Evolutionary conservation across 2,329 filamentous ascomycete genomes (phyloP).

Genomic region (Domatiomyces catenatus): DNA sequence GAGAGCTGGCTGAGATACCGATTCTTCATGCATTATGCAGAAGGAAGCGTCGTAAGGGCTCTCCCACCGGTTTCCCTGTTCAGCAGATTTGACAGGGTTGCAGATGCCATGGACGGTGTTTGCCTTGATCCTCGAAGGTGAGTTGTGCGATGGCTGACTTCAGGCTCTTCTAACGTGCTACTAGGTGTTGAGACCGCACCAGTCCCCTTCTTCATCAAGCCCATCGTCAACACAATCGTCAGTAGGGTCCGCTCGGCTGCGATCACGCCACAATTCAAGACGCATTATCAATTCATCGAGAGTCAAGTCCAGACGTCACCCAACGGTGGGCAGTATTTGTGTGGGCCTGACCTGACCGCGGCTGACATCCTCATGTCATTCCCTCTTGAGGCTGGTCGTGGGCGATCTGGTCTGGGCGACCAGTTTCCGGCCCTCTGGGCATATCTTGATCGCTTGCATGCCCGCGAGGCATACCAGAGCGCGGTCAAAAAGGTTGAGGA

Average conservation of each 20-base stretch:
- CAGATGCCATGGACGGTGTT: background rate
- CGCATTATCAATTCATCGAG: slow-evolving; percentile 31
- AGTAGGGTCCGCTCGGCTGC: slow-evolving; percentile 27
- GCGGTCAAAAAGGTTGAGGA: slow-evolving; percentile 28
- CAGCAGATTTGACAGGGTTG: background rate
- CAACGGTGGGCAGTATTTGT: slow-evolving; percentile 25
- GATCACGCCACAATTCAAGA: slow-evolving; percentile 26
- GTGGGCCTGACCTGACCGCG: slow-evolving; percentile 28
- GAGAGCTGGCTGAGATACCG: slow-evolving; percentile 46
- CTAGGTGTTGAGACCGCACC: slow-evolving; percentile 35
- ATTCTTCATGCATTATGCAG: slow-evolving; percentile 68
- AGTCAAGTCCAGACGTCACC: slow-evolving; percentile 30
- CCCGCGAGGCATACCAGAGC: slow-evolving; percentile 25
- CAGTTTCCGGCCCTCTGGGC: slow-evolving; percentile 26
- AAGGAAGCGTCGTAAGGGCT: slow-evolving; percentile 61
- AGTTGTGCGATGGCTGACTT: background rate
- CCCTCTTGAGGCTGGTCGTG: slow-evolving; percentile 26
- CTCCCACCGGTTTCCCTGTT: background rate
- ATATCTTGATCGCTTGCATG: slow-evolving; percentile 25
- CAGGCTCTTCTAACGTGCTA: slow-evolving; percentile 3
- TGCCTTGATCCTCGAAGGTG: background rate
- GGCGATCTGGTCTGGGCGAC: slow-evolving; percentile 21
- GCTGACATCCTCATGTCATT: slow-evolving; percentile 36
- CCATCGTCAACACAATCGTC: slow-evolving; percentile 43
- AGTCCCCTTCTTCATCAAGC: slow-evolving; percentile 54